A percentile compares a stretch with the other conserved stretches of the same genome.
phyloP scores from a whole-genome alignment of 345 rosid species.

The Salix viminalis region DNA sequence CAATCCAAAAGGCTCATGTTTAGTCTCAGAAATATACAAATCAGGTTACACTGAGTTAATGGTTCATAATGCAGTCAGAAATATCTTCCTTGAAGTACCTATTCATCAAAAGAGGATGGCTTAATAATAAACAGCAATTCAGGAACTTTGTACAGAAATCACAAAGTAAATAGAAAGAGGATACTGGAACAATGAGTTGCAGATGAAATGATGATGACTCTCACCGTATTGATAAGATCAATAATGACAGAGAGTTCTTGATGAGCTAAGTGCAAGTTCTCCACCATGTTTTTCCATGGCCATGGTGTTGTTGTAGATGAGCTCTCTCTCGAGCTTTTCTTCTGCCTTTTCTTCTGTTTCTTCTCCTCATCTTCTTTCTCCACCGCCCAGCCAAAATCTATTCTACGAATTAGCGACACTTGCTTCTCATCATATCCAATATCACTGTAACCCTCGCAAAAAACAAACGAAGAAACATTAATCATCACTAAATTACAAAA shows the following conservation, averaged over 20 bases:
- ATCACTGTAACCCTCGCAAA: slow-evolving; percentile 38
- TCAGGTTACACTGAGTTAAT: background rate
- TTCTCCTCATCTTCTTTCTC: slow-evolving; percentile 57
- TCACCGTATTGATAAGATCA: slow-evolving; percentile 87
- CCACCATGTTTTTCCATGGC: slow-evolving; percentile 88
- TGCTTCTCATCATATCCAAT: slow-evolving; percentile 74
- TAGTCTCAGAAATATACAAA: background rate
- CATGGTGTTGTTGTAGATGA: slow-evolving; percentile 38
- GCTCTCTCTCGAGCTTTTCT: slow-evolving; percentile 59
- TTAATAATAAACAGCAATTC: background rate
- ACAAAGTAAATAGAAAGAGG: background rate
- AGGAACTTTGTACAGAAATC: background rate
- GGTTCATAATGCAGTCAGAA: background rate
- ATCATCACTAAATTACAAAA: background rate
- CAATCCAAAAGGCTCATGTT: slow-evolving; percentile 8
- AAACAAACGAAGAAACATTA: background rate
- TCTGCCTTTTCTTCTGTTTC: slow-evolving; percentile 50
- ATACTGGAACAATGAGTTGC: background rate
- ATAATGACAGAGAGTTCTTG: slow-evolving; percentile 86
- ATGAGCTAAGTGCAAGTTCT: slow-evolving; percentile 83
- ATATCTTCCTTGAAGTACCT: background rate
- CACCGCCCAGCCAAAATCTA: slow-evolving; percentile 91
- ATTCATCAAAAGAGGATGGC: background rate
- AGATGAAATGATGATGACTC: background rate
- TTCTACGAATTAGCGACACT: slow-evolving; percentile 63